Base-by-base conservation (phyloP, 768 basidiomycete species). In the Boletus sp. region DNA sequence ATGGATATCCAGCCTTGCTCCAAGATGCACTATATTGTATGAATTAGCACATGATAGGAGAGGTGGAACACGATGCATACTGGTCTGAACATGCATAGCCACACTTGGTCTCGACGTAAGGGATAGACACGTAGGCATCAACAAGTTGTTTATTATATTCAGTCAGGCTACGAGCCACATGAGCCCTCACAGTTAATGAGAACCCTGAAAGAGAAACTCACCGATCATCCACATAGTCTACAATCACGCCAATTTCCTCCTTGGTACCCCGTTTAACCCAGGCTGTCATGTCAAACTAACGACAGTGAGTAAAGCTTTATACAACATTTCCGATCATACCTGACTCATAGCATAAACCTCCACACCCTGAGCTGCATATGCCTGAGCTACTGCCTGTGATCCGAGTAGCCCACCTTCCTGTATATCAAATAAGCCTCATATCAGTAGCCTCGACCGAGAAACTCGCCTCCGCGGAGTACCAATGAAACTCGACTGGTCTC, bases 1-100 rank as follows among this genome's bases (percentile, higher is more conserved):
- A 83, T 27, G 87, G 88, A 66, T 92, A 95, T 55, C 93, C 92
- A 47, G 88, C 90, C 75, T 87, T 90, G 51, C 71, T 72, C 90
- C 90, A 94, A 32, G 90, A 90, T 62, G 91, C 91, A 64, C 79
- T 80, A 59, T 47, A 61, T 50, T 1, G 15, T 11, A 32, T 32
- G 27, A 59, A 61, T 69, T 14, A 52, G 45, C 27, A 50, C 60
- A 66, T 69, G 65, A 58, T 64, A 60, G 0, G 56, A 47, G 8
- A 37, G 11, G 15, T 5, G 2, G 37, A 60, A 62, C 47, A 37
- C 63, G 74, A 70, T 56, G 57, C 78, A 67, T 74, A 92, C 89
- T 95, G 93, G 71, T 96, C 93, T 61, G 88, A 91, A 78, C 93
- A 97, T 49, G 92, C 93, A 66, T 97, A 96, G 34, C 90, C 92